Percentiles rank a stretch among this genome's conserved stretches.
phyloP scores from a whole-genome alignment of 2,329 filamentous ascomycete genomes.

The Fusarium sp. region DNA sequence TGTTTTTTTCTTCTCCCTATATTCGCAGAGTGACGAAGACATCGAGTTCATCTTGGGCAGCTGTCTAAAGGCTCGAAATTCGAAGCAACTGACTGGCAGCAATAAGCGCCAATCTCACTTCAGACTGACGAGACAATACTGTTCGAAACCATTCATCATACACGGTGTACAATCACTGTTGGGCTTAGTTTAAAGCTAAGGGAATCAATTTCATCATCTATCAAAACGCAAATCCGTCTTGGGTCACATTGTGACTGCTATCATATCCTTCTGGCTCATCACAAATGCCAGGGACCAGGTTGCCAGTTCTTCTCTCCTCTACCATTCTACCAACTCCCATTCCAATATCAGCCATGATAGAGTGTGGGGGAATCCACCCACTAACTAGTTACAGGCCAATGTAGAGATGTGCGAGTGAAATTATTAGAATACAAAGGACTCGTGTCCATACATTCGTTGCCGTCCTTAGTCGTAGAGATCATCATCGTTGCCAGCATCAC shows the following conservation, averaged over 20 bases:
- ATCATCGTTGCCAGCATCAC: slow-evolving; percentile 92
- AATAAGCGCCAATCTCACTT: not conserved
- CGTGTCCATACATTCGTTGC: slow-evolving; percentile 39
- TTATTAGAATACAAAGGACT: slow-evolving; percentile 63
- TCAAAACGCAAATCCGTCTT: slow-evolving; percentile 44
- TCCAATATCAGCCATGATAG: slow-evolving; percentile 46
- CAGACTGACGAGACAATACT: not conserved
- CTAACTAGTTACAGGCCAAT: slow-evolving; percentile 38
- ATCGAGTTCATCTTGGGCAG: not conserved
- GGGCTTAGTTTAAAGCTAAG: slow-evolving; percentile 26
- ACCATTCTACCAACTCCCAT: slow-evolving; percentile 55
- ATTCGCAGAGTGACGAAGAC: not conserved
- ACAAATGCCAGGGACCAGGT: slow-evolving; percentile 27
- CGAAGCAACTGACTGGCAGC: not conserved
- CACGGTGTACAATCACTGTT: not conserved
- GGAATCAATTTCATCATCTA: slow-evolving; percentile 52
- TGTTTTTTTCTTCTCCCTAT: not conserved
- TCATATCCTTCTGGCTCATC: slow-evolving; percentile 24
- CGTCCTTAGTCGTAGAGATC: slow-evolving; percentile 89
- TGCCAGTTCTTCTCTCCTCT: slow-evolving; percentile 41
- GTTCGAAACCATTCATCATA: not conserved
- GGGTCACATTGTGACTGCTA: slow-evolving; percentile 24
- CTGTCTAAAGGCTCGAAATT: not conserved
- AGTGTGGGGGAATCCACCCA: slow-evolving; percentile 43
- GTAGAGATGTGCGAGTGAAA: slow-evolving; percentile 54